phyloP scores from a whole-genome alignment of 225 moss, liverwort and hornwort species.

The Neckera pumila region DNA sequence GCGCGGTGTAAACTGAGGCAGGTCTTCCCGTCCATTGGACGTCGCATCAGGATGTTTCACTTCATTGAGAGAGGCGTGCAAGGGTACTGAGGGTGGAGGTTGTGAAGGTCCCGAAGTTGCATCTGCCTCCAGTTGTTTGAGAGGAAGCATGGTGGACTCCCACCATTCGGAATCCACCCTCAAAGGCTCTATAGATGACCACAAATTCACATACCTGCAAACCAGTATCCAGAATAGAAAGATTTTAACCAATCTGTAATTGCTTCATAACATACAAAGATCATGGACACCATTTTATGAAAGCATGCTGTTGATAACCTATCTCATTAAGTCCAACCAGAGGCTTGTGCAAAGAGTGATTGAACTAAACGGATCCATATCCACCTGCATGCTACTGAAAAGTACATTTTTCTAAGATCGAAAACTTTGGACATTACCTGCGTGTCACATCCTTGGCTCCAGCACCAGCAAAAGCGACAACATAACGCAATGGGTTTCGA shows the following conservation, averaged over 20 bases:
- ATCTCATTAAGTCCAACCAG: neutral
- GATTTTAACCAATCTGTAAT: neutral
- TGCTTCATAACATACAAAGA: neutral
- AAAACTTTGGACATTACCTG: conserved; percentile 29
- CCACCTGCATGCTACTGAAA: neutral
- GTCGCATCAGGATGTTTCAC: neutral
- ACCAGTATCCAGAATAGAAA: neutral
- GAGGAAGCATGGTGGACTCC: conserved; percentile 62
- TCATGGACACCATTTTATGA: neutral
- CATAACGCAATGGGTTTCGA: conserved; percentile 83
- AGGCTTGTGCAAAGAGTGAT: neutral
- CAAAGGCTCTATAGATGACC: conserved; percentile 66
- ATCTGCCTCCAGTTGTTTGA: conserved; percentile 71
- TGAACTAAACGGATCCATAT: neutral
- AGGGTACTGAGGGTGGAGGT: neutral
- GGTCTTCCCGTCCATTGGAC: neutral
- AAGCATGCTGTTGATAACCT: neutral
- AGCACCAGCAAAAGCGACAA: conserved; percentile 75
- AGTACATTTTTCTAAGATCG: neutral
- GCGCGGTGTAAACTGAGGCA: conserved; percentile 26
- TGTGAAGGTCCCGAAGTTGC: conserved; percentile 51
- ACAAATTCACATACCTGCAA: conserved; percentile 70
- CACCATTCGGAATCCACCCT: conserved; percentile 85
- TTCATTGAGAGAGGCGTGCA: neutral
- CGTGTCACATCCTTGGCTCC: conserved; percentile 98